phyloP scores from a whole-genome alignment of 192 early-diverging fungal species.

The Dispira simplex region DNA sequence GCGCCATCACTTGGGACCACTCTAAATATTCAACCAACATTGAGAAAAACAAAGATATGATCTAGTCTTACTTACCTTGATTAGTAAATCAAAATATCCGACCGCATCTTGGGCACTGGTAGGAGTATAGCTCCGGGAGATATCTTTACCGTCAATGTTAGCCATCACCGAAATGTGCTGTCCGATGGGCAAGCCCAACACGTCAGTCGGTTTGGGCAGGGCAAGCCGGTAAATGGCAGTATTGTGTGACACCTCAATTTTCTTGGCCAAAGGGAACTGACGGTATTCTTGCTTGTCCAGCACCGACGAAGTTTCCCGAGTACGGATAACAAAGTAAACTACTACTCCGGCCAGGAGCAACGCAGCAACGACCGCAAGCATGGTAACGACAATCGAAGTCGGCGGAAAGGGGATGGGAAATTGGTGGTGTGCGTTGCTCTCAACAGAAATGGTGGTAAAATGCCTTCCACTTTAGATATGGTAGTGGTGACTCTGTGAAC shows the following conservation, averaged over 20 bases:
- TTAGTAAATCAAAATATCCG: slow-evolving; percentile 80
- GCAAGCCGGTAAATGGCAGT: slow-evolving; percentile 84
- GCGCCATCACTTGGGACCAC: no score
- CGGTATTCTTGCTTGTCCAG: slow-evolving; percentile 57
- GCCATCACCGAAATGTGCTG: slow-evolving; percentile 86
- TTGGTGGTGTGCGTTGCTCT: no score
- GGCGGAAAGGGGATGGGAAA: no score
- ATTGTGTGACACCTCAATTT: slow-evolving; percentile 64
- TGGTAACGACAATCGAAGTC: neutral
- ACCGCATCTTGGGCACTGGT: slow-evolving; percentile 66
- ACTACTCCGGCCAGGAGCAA: neutral
- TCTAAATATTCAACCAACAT: no score
- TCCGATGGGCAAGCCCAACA: slow-evolving; percentile 82
- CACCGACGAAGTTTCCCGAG: slow-evolving; percentile 18
- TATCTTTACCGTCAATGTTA: slow-evolving; percentile 65
- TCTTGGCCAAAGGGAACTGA: slow-evolving; percentile 61
- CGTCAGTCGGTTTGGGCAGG: slow-evolving; percentile 44
- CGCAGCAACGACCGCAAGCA: neutral
- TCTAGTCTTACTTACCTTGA: slow-evolving; percentile 59
- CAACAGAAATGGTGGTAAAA: no score
- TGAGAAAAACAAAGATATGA: no score
- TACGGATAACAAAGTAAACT: neutral
- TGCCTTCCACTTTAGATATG: no score
- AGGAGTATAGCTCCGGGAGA: slow-evolving; percentile 84
- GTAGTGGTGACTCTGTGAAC: no score